Conservation (phyloP, 2,329 filamentous ascomycete genomes). For the Chrysoporthe deuterocubensis region DNA sequence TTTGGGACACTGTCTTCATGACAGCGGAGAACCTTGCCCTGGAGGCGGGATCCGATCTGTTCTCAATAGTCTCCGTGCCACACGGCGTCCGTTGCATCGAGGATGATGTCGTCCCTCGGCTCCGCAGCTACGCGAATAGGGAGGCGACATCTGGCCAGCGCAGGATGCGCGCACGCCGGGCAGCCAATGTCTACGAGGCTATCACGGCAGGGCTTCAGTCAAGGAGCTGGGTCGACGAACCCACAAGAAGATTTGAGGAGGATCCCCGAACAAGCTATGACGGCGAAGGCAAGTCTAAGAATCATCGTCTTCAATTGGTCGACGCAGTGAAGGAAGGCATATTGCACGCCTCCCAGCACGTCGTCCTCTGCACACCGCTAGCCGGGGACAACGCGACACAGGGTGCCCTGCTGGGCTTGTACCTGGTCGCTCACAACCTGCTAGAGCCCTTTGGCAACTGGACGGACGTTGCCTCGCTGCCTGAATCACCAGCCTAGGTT, state of each 20-base stretch:
- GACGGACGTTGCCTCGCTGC: neutral
- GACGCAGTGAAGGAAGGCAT: neutral
- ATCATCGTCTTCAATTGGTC: neutral
- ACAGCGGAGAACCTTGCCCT: neutral
- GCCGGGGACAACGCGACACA: neutral
- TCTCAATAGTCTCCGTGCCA: neutral
- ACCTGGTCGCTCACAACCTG: neutral
- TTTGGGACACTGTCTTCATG: conserved; percentile 8
- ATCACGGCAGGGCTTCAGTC: neutral
- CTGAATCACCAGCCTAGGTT: neutral
- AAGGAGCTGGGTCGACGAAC: neutral
- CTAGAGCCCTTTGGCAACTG: neutral
- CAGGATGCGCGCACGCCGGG: neutral
- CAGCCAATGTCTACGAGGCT: neutral
- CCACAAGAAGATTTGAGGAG: no score
- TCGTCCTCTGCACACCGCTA: neutral
- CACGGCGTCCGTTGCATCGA: neutral
- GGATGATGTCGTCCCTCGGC: neutral
- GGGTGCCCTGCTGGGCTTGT: neutral
- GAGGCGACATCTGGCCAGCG: neutral
- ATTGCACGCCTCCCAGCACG: neutral
- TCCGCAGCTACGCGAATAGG: neutral
- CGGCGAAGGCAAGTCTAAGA: neutral
- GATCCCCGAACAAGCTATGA: no score
- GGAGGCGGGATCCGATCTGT: neutral